A percentile compares a stretch with the other conserved stretches of the same genome.
These are phyloP conservation scores for Nicotiana sylvestris DNA, from an alignment of 257 asterid species.

Conservation along the genomic window DNA sequence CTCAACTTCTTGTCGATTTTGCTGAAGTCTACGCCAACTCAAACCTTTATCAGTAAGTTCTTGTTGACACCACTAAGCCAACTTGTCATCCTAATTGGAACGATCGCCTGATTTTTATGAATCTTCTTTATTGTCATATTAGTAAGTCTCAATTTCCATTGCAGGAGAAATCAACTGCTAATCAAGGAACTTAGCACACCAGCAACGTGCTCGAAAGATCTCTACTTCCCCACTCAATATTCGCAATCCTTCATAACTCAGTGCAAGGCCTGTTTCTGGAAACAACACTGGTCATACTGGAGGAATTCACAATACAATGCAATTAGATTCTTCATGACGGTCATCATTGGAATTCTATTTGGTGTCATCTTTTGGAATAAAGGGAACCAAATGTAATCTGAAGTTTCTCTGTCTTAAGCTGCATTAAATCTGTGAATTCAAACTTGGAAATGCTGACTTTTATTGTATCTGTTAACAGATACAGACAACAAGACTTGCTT, in stretches of 20 bases:
- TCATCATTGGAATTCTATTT: conserved; percentile 42
- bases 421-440: background rate
- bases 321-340: conserved; percentile 52
- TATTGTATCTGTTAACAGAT: conserved; percentile 28
- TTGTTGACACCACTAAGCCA: background rate
- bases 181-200: conserved; percentile 51
- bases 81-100: background rate
- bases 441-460: background rate
- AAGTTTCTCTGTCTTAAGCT: background rate
- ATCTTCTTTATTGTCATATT: background rate
- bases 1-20: conserved; percentile 63
- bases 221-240: conserved; percentile 46
- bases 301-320: conserved; percentile 60
- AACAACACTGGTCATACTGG: conserved; percentile 71
- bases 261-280: conserved; percentile 64
- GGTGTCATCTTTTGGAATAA: conserved; percentile 72
- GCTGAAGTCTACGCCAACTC: conserved; percentile 64
- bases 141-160: background rate
- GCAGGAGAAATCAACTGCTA: conserved; percentile 44
- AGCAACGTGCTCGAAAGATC: conserved; percentile 33
- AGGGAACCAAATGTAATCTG: conserved; percentile 46
- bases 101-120: background rate
- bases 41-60: conserved; percentile 43
- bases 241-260: conserved; percentile 60
- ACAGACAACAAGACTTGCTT: conserved; percentile 60